Percentiles rank a stretch among this genome's conserved stretches.
Conservation (phyloP, 1,139 yeast genomes). For the Citeromyces siamensis region DNA sequence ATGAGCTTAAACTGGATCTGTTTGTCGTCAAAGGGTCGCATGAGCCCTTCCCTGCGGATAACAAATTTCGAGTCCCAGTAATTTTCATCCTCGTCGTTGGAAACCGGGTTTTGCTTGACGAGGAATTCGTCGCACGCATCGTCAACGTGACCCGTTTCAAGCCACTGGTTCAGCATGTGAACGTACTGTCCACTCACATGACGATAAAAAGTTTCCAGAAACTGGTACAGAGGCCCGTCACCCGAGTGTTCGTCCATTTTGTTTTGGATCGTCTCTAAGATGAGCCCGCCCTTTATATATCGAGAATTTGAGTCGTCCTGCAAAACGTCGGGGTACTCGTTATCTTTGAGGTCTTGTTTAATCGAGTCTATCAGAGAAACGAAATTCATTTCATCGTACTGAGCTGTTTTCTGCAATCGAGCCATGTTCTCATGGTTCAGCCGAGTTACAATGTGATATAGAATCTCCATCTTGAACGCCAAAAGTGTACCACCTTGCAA, state of each 20-base stretch:
- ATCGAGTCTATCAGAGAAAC: conserved; percentile 26
- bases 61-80: conserved; percentile 84
- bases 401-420: conserved; percentile 15
- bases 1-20: conserved; percentile 54
- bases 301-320: conserved; percentile 34
- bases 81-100: conserved; percentile 33
- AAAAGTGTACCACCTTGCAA: conserved; percentile 14
- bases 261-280: conserved; percentile 48
- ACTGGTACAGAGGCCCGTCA: conserved; percentile 40
- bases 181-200: conserved; percentile 56
- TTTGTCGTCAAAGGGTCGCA: conserved; percentile 47
- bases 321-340: conserved; percentile 16
- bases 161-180: conserved; percentile 65
- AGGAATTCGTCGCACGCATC: conserved; percentile 84
- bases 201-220: conserved; percentile 40
- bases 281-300: conserved; percentile 57
- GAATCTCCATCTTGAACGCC: conserved; percentile 32
- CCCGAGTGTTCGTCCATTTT: conserved; percentile 52
- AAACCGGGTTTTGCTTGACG: conserved; percentile 30
- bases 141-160: conserved; percentile 56
- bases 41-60: conserved; percentile 62
- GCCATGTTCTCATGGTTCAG: conserved; percentile 29
- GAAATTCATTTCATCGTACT: conserved; percentile 21
- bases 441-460: conserved; percentile 39
- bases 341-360: conserved; percentile 30